Conservation (phyloP, 2,329 filamentous ascomycete species). For the Xylaria sp. region DNA sequence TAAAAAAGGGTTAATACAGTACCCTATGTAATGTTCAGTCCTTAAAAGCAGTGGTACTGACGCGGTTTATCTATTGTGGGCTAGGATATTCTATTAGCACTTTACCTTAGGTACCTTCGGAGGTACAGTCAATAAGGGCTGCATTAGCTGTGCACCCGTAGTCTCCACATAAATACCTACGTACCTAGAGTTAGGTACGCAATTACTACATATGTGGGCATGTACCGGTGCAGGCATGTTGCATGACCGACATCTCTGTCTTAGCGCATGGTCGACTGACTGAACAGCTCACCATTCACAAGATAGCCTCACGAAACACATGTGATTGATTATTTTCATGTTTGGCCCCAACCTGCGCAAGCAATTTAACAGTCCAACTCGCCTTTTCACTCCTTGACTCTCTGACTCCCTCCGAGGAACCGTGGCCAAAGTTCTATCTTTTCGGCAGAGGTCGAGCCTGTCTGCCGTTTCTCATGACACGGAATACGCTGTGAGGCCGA, state of each 20-base stretch:
- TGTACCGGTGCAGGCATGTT: too few relatives aligned
- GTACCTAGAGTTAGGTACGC: too few relatives aligned
- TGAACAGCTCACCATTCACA: conserved; percentile 14
- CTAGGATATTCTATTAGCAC: too few relatives aligned
- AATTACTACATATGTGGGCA: too few relatives aligned
- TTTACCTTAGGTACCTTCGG: too few relatives aligned
- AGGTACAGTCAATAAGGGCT: too few relatives aligned
- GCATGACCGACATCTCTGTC: not conserved
- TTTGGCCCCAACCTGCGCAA: conserved; percentile 15
- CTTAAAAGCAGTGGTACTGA: too few relatives aligned
- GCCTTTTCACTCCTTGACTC: not conserved
- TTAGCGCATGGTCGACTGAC: not conserved
- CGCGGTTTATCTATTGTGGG: too few relatives aligned
- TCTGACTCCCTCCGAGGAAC: not conserved
- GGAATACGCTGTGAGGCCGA: conserved; percentile 39
- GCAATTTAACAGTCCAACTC: not conserved
- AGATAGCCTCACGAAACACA: conserved; percentile 26
- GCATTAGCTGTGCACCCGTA: too few relatives aligned
- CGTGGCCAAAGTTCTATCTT: conserved; percentile 30
- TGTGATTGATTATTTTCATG: conserved; percentile 25
- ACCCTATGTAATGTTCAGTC: too few relatives aligned
- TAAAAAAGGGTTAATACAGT: too few relatives aligned
- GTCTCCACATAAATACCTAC: too few relatives aligned
- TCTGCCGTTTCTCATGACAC: conserved; percentile 39
- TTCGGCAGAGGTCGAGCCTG: conserved; percentile 3